Conservation (phyloP, 495 filamentous ascomycete genomes). For the Lentithecium fluviatile region DNA sequence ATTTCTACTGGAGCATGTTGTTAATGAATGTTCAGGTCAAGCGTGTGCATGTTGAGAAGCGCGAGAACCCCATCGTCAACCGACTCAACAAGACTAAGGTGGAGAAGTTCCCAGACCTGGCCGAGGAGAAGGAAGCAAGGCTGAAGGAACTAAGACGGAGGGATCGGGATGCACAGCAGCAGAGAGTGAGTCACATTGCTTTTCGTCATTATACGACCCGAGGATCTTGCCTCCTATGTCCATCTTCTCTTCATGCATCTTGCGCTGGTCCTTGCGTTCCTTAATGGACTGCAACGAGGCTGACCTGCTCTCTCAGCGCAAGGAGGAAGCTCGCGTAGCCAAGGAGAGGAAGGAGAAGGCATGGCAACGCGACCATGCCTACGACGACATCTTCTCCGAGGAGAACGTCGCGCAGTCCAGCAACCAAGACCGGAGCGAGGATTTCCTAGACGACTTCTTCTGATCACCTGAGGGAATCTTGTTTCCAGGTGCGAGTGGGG, state of each 20-base stretch:
- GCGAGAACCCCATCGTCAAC: constrained; percentile 89
- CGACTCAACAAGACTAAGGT: constrained; percentile 92
- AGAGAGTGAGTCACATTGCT: constrained; percentile 52
- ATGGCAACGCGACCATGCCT: constrained; percentile 91
- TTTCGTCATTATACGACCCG: neutral
- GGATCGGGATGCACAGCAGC: constrained; percentile 66
- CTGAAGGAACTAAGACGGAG: constrained; percentile 64
- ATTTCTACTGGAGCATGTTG: no score
- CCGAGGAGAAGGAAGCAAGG: constrained; percentile 72
- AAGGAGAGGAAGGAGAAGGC: constrained; percentile 83
- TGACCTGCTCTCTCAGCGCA: constrained; percentile 54
- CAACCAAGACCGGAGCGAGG: constrained; percentile 63
- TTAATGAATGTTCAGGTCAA: constrained; percentile 57
- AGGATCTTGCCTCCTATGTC: neutral
- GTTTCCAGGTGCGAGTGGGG: neutral
- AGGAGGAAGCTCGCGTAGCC: constrained; percentile 73
- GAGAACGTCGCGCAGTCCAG: constrained; percentile 62
- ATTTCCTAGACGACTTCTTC: constrained; percentile 75
- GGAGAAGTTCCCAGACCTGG: constrained; percentile 80
- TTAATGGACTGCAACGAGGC: neutral
- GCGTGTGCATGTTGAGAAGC: constrained; percentile 68
- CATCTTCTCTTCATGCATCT: neutral
- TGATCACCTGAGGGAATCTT: constrained; percentile 37
- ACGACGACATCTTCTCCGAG: constrained; percentile 78
- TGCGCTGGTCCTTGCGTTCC: neutral